These are phyloP conservation scores for Teratosphaeriaceae sp. DNA, from an alignment of 2,329 filamentous ascomycete species.

Conservation along the genomic window DNA sequence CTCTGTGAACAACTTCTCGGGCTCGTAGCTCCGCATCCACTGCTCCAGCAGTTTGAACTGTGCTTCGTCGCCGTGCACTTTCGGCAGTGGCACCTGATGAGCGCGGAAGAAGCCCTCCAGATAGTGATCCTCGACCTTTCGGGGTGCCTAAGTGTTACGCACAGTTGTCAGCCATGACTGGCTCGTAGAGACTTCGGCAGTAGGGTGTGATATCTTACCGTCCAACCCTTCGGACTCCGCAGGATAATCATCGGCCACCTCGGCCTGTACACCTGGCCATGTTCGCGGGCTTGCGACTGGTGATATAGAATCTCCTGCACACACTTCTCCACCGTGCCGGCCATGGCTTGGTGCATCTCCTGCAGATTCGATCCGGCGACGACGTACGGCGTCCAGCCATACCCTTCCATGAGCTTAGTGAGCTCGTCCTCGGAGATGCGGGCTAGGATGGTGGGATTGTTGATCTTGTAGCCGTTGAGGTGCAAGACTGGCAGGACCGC, in stretches of 20 bases:
- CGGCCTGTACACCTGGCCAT: conserved; percentile 62
- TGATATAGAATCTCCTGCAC: conserved; percentile 61
- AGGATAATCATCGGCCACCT: conserved; percentile 75
- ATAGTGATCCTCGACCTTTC: conserved; percentile 63
- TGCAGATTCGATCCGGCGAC: conserved; percentile 69
- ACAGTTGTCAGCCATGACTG: no score
- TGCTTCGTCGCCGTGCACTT: conserved; percentile 55
- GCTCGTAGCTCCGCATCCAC: conserved; percentile 73
- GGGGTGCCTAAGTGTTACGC: no score
- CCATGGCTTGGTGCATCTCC: conserved; percentile 78
- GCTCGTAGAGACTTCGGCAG: no score
- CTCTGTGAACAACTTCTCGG: conserved; percentile 62
- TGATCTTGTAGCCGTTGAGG: conserved; percentile 81
- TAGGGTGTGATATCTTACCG: no score
- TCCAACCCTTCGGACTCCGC: conserved; percentile 75
- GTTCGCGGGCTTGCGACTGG: conserved; percentile 65
- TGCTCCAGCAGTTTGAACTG: conserved; percentile 63
- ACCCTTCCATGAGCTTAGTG: conserved; percentile 61
- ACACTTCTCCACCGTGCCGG: conserved; percentile 65
- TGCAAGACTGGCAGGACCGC: conserved; percentile 72
- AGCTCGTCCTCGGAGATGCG: conserved; percentile 70
- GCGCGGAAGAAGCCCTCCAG: conserved; percentile 73
- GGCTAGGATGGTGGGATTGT: conserved; percentile 70
- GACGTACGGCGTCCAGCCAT: conserved; percentile 74
- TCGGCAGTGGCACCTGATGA: conserved; percentile 70